Evolutionary conservation across 192 early-diverging fungal species (phyloP), one percentile per base, ranked within the genome.

Genomic region (Coemansia sp.): DNA sequence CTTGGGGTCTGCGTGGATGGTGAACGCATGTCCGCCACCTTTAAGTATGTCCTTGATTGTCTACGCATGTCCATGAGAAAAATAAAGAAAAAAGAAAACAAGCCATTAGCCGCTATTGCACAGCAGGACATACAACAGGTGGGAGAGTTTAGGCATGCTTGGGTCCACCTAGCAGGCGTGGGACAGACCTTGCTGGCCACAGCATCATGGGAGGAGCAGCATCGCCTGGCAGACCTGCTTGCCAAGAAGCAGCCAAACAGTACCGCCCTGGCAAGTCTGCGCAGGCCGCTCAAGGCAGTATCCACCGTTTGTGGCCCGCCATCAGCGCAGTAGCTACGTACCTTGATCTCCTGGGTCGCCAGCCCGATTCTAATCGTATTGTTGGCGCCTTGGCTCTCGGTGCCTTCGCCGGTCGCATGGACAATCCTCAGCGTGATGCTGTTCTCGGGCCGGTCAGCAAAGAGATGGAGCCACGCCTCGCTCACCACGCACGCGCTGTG

Each of bases 401-500:
- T 15, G 1, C 32, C 38, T 0, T 73, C 62, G 24, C 64, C 59
- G 12, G 60, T 64, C 10, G 60, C 64, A 27, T 73, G 76, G 20
- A 85, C 63, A 39, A 81, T 81, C 58, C 82, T 53, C 42, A 77
- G 71, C 17, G 77, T 72, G 12, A 74, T 67, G 59, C 68, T 67
- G 68, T 66, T 66, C 17, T 76, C 70, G 4, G 78, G 49, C 10
- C 68, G 47, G 10, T 69, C 47, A 3, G 81, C 74, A 75, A 89
- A 88, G 47, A 89, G 65, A 56, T 88, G 87, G 45, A 92, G 77
- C 86, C 87, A 89, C 7, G 70, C 66, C 27, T 80, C 76, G 49
- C 57, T 59, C 17, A 67, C 51, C 22, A 83, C 77, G 8, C 40
- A 62, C 29, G 65, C 71, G n/a, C 61, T 49, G 45, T 72, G 67